Evolutionary conservation across 2,329 filamentous ascomycete genomes (phyloP), one percentile per base, ranked within the genome.

Genomic region (Pochonia chlamydosporia): DNA sequence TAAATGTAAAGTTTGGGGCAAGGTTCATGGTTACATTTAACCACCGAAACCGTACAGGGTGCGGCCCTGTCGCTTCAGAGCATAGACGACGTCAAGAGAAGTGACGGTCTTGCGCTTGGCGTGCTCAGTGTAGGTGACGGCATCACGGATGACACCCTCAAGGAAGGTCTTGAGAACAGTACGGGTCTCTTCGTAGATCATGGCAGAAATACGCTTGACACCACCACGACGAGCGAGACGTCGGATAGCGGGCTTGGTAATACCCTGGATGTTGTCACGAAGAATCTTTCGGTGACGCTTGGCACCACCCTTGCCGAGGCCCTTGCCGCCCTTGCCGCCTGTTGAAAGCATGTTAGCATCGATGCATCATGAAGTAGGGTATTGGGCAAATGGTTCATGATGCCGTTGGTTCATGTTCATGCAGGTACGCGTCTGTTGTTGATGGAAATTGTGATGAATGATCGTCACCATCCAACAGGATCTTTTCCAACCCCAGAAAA

Each of bases 151-250:
- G 69, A 87, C 84, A 63, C 79, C 78, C 73, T 87, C 84, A 56
- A 87, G 81, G 81, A 87, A 87, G 59, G 83, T 84, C 79, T 87
- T 87, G 63, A 87, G 80, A 54, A 87, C 84, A 76, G 82, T 82
- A 58, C 84, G 84, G 54, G 84, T 87, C 76, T 87, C 84, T 70
- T 87, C 84, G 76, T 87, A 87, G 72, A 87, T 87, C 82, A 87
- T 95, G 70, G 91, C 91, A 65, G 90, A 96, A 67, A 96, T 96
- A 95, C 91, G 91, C 89, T 96, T 96, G 82, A 96, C 91, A 91
- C 91, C 91, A 74, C 91, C 91, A 93, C 91, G 90, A 77, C 91
- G 91, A 58, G 91, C 91, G 71, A 96, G 90, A 95, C 91, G 91
- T 66, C 91, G 87, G 75, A 96, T 96, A 65, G 91, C 91, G 64